A percentile compares a stretch with the other conserved stretches of the same genome.
Evolutionary conservation across 1,139 yeast genomes (phyloP).

Genomic region (Yamadazyma spencermartinsiae): DNA sequence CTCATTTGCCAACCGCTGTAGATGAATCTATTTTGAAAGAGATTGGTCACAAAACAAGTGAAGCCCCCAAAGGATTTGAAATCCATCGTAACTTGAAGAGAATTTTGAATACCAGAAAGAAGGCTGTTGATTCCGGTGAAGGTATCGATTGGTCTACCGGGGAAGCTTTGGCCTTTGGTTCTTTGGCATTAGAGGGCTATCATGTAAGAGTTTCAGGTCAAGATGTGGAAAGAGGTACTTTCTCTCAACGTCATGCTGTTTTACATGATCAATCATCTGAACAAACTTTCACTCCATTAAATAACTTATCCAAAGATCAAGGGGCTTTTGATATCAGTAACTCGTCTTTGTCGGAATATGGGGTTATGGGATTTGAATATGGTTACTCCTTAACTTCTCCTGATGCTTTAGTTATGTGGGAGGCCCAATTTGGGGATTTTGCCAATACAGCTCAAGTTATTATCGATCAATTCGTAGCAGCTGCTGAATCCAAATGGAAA

Average conservation of each 20-base stretch:
- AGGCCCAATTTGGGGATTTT: slow-evolving; percentile 99
- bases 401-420: slow-evolving; percentile 96
- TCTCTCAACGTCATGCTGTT: slow-evolving; percentile 99
- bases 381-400: slow-evolving; percentile 98
- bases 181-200: slow-evolving; percentile 88
- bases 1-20: slow-evolving; percentile 95
- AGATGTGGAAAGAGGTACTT: slow-evolving; percentile 99
- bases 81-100: slow-evolving; percentile 96
- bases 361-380: slow-evolving; percentile 98
- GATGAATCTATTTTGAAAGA: slow-evolving; percentile 68
- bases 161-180: slow-evolving; percentile 97
- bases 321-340: slow-evolving; percentile 87
- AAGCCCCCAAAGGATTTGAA: slow-evolving; percentile 87
- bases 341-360: slow-evolving; percentile 98
- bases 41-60: slow-evolving; percentile 76
- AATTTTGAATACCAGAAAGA: slow-evolving; percentile 83
- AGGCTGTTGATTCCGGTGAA: slow-evolving; percentile 84
- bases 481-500: slow-evolving; percentile 98
- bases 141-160: slow-evolving; percentile 99
- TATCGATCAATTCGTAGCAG: slow-evolving; percentile 93
- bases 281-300: slow-evolving; percentile 78
- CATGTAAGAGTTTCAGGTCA: slow-evolving; percentile 98
- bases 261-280: slow-evolving; percentile 94
- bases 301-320: slow-evolving; percentile 75
- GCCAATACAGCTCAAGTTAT: slow-evolving; percentile 99